A percentile compares a stretch with the other conserved stretches of the same genome.
Conservation (phyloP, 768 basidiomycete species). For the Lenzites betulinus region DNA sequence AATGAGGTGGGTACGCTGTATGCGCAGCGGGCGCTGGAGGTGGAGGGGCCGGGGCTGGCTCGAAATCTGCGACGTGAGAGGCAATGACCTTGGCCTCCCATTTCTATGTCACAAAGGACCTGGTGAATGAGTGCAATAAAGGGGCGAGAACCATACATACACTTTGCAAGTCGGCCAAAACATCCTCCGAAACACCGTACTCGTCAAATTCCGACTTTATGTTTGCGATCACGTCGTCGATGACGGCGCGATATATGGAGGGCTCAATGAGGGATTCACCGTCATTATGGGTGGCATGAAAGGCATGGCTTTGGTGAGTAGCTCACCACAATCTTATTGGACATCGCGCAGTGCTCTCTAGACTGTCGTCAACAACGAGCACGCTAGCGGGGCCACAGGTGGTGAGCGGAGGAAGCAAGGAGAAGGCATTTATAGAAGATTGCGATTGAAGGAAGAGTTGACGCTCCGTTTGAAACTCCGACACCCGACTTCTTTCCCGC, state of each 20-base stretch:
- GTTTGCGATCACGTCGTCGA: constrained; percentile 90
- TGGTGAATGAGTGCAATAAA: constrained; percentile 21
- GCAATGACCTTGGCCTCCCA: constrained; percentile 95
- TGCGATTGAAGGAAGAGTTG: constrained; percentile 29
- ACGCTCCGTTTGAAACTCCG: constrained; percentile 47
- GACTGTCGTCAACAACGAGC: constrained; percentile 34
- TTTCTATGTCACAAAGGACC: constrained; percentile 55
- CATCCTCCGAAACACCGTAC: constrained; percentile 88
- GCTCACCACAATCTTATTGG: constrained; percentile 99
- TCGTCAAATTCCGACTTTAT: constrained; percentile 97
- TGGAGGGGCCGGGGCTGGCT: constrained; percentile 47
- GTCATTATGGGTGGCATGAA: constrained; percentile 45
- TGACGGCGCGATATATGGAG: constrained; percentile 86
- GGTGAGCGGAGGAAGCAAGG: constrained; percentile 36
- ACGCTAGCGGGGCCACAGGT: constrained; percentile 35
- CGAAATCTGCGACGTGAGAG: constrained; percentile 96
- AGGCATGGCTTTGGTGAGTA: constrained; percentile 61
- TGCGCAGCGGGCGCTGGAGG: constrained; percentile 52
- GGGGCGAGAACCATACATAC: constrained; percentile 52
- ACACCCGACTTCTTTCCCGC: constrained; percentile 41
- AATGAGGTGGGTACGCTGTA: constrained; percentile 36
- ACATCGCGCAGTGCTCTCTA: constrained; percentile 55
- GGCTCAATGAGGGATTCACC: constrained; percentile 62
- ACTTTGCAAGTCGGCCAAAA: constrained; percentile 84
- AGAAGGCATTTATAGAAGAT: constrained; percentile 34